phyloP scores from a whole-genome alignment of 2,329 filamentous ascomycete genomes.

The Verticillium klebahnii region DNA sequence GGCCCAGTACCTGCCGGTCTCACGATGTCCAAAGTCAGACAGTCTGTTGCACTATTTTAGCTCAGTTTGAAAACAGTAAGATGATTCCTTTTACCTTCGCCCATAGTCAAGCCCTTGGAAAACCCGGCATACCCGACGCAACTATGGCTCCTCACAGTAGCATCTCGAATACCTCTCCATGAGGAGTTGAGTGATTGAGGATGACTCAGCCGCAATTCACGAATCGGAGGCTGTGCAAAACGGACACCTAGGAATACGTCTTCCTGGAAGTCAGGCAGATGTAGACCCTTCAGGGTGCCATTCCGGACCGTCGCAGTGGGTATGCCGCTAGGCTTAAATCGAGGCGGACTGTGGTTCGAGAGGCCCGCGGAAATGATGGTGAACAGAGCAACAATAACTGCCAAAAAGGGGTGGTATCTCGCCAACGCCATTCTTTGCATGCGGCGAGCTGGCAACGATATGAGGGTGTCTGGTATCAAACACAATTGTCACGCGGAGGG shows the following conservation, averaged over 20 bases:
- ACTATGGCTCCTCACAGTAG: background rate
- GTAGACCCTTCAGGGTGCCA: background rate
- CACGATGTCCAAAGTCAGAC: conserved; percentile 19
- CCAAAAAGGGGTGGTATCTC: too few species aligned
- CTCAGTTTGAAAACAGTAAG: conserved; percentile 9
- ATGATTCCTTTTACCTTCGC: background rate
- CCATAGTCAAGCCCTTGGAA: background rate
- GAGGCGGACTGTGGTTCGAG: too few species aligned
- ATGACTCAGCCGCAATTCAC: background rate
- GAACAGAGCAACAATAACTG: too few species aligned
- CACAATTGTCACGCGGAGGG: too few species aligned
- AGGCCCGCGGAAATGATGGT: too few species aligned
- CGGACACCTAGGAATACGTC: background rate
- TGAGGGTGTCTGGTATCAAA: too few species aligned
- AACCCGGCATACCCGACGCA: background rate
- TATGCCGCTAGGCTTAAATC: background rate
- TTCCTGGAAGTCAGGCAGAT: background rate
- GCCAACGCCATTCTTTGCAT: too few species aligned
- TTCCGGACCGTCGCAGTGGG: background rate
- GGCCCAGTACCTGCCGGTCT: conserved; percentile 14
- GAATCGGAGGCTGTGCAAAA: background rate
- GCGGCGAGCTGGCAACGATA: too few species aligned
- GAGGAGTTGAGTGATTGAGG: background rate
- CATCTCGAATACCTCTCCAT: background rate
- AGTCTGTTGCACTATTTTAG: conserved; percentile 25